phyloP scores from a whole-genome alignment of 2,329 filamentous ascomycete species.

The Talaromyces albobiverticillius region DNA sequence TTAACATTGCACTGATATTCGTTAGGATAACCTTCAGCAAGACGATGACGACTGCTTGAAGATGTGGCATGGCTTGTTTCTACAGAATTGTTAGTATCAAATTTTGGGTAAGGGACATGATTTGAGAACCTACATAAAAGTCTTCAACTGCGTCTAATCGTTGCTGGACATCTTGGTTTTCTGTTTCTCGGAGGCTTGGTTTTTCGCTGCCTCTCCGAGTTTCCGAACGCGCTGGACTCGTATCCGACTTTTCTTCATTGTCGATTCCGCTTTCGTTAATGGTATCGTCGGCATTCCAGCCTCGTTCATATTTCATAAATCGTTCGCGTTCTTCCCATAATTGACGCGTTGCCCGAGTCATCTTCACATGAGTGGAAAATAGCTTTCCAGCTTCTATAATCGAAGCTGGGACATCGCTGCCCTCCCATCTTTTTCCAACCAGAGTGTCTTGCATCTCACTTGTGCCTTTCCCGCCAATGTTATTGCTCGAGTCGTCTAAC shows the following conservation, averaged over 20 bases:
- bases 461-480: constrained; percentile 81
- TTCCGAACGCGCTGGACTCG: constrained; percentile 23
- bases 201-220: constrained; percentile 18
- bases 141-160: constrained; percentile 71
- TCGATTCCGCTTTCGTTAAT: constrained; percentile 32
- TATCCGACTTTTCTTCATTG: constrained; percentile 42
- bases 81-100: constrained; percentile 32
- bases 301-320: constrained; percentile 88
- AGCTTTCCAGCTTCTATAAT: constrained; percentile 93
- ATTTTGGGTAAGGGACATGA: background rate
- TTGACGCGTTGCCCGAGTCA: constrained; percentile 87
- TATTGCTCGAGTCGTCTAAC: constrained; percentile 82
- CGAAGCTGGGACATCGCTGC: constrained; percentile 86
- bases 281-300: constrained; percentile 65
- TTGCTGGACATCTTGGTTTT: constrained; percentile 42
- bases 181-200: constrained; percentile 26
- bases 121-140: constrained; percentile 69
- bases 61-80: constrained; percentile 72
- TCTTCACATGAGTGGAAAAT: constrained; percentile 84
- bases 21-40: constrained; percentile 82
- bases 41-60: constrained; percentile 92
- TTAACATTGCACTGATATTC: constrained; percentile 82
- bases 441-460: constrained; percentile 75
- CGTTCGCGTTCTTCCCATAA: constrained; percentile 91
- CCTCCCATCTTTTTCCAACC: constrained; percentile 84